Evolutionary conservation across 495 filamentous ascomycete species (phyloP).

Genomic region (Diplogelasinospora grovesii): DNA sequence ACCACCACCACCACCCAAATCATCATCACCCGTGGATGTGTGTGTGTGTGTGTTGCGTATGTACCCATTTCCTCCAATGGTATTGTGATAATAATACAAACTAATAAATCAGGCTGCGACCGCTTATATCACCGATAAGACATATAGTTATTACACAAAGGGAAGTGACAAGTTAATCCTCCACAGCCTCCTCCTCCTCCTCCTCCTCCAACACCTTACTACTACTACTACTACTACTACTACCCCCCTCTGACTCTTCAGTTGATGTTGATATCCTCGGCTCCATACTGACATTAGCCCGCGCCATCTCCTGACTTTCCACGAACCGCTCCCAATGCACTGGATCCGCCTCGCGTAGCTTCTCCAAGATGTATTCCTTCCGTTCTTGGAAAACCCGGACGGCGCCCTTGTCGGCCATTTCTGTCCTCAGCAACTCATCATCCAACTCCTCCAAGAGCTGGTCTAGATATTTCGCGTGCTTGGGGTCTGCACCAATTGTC

Average conservation of each 20-base stretch:
- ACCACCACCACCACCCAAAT: too few relatives aligned
- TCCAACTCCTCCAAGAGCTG: constrained; percentile 55
- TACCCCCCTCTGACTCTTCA: neutral
- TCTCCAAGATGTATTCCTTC: constrained; percentile 41
- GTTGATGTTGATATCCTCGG: neutral
- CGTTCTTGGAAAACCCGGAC: constrained; percentile 55
- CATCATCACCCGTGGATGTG: too few relatives aligned
- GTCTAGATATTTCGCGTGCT: constrained; percentile 50
- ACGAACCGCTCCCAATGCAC: constrained; percentile 58
- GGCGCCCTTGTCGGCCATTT: constrained; percentile 48
- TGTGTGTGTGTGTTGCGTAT: too few relatives aligned
- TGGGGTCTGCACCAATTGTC: constrained; percentile 46
- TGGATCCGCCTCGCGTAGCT: constrained; percentile 50
- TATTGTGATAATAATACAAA: too few relatives aligned
- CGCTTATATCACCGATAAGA: too few relatives aligned
- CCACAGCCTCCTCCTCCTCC: neutral
- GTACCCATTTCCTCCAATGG: too few relatives aligned
- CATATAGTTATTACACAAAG: constrained; percentile 20
- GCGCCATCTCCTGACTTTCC: constrained; percentile 60
- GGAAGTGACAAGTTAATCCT: constrained; percentile 13
- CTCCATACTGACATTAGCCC: constrained; percentile 42
- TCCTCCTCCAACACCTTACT: too few relatives aligned
- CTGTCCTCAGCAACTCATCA: constrained; percentile 50
- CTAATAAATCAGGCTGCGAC: too few relatives aligned
- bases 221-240: too few relatives aligned